Evolutionary conservation across 2,329 filamentous ascomycete genomes (phyloP).

Genomic region (Cladophialophora yegresii): DNA sequence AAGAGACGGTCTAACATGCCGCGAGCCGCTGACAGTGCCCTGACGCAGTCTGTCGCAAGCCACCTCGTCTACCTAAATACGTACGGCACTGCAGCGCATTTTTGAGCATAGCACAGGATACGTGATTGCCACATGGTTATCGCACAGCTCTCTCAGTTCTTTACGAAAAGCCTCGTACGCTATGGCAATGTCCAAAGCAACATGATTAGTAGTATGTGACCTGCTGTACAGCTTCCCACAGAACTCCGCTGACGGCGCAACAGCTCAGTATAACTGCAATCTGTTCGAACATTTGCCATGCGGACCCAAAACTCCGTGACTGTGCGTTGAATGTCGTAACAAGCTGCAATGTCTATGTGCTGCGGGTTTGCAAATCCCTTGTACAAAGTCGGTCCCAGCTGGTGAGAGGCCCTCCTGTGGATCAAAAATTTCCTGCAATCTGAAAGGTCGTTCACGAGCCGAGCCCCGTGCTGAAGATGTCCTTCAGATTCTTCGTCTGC

Average conservation of each 20-base stretch:
- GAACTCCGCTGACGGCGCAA: neutral
- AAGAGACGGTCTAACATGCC: neutral
- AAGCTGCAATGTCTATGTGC: constrained; percentile 16
- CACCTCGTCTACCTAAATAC: neutral
- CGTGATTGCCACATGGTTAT: neutral
- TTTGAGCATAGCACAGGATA: neutral
- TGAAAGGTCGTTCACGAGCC: constrained; percentile 14
- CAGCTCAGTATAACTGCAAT: neutral
- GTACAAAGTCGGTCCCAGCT: neutral
- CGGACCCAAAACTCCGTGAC: constrained; percentile 12
- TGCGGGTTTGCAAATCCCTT: neutral
- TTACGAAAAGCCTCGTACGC: neutral
- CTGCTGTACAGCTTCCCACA: neutral
- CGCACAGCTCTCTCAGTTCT: neutral
- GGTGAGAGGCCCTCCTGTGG: neutral
- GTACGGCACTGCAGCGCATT: neutral
- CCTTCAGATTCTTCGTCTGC: constrained; percentile 34
- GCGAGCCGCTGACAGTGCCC: neutral
- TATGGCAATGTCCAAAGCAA: neutral
- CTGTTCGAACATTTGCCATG: constrained; percentile 6
- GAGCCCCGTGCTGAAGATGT: constrained; percentile 32
- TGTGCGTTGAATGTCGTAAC: constrained; percentile 15
- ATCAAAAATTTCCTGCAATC: neutral
- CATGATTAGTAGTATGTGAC: neutral
- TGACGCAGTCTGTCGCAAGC: neutral